phyloP scores from a whole-genome alignment of 1,284 basidiomycete genomes.

The Mrakiaceae sp. region DNA sequence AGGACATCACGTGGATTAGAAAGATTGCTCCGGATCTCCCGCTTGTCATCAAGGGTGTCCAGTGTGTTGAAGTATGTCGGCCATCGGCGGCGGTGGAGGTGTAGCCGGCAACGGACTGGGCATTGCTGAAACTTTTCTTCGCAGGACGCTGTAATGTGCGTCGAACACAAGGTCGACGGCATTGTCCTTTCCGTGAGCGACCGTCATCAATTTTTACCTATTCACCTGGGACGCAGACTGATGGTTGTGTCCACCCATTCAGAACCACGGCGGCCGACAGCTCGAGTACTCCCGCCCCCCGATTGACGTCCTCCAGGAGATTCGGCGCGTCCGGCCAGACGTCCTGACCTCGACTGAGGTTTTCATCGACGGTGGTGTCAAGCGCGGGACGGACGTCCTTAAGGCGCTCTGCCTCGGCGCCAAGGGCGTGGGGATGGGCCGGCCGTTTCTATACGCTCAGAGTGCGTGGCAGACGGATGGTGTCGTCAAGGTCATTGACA shows the following conservation, averaged over 20 bases:
- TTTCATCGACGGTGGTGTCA: constrained; percentile 39
- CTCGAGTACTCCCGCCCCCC: constrained; percentile 27
- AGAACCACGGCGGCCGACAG: no score
- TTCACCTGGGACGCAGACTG: neutral
- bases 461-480: constrained; percentile 34
- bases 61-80: constrained; percentile 37
- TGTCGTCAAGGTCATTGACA: constrained; percentile 36
- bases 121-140: no score
- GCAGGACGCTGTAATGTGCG: constrained; percentile 37
- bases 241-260: neutral
- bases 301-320: constrained; percentile 38
- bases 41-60: constrained; percentile 42
- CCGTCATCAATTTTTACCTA: neutral
- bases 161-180: constrained; percentile 37
- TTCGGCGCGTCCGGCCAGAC: constrained; percentile 38
- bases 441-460: constrained; percentile 38
- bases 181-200: constrained; percentile 25
- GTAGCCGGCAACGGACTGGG: neutral
- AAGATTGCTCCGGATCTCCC: constrained; percentile 32
- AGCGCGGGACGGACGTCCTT: constrained; percentile 32
- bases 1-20: constrained; percentile 22
- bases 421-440: constrained; percentile 33
- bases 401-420: constrained; percentile 42
- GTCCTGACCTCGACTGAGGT: constrained; percentile 27
- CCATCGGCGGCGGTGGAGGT: no score